Conservation (phyloP, 768 basidiomycete species). For the Agaricus subrufescens region DNA sequence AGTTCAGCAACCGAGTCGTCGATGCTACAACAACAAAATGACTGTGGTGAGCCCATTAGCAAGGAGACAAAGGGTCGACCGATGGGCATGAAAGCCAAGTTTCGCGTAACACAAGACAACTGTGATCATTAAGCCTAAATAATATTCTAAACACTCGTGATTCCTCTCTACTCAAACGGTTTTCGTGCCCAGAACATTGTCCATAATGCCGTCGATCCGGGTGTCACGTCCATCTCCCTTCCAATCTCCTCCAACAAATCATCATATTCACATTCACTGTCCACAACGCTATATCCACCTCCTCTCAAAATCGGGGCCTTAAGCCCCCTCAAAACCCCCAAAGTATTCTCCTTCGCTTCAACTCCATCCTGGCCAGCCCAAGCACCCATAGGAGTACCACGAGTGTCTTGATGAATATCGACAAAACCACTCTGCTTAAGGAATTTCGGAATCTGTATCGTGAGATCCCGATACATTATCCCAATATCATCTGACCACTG, state of each 20-base stretch:
- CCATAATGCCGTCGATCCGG: constrained; percentile 3
- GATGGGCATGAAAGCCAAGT: no score
- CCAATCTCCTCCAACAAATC: neutral
- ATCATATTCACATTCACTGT: constrained; percentile 1
- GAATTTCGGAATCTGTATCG: neutral
- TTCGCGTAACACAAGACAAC: no score
- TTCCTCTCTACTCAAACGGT: neutral
- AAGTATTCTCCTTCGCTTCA: constrained; percentile 1
- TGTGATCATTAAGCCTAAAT: no score
- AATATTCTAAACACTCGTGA: no score
- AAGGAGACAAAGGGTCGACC: no score
- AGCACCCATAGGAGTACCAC: neutral
- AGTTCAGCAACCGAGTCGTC: no score
- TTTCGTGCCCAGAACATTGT: constrained; percentile 2
- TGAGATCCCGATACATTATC: constrained; percentile 1
- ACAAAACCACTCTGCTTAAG: neutral
- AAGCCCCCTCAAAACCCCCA: neutral
- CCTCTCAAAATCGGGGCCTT: neutral
- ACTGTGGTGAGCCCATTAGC: no score
- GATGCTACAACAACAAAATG: no score
- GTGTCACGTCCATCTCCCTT: neutral
- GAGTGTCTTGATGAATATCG: neutral
- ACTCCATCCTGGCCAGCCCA: constrained; percentile 1
- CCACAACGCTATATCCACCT: constrained; percentile 2
- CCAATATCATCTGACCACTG: neutral